Percentiles rank a stretch among this genome's conserved stretches.
phyloP scores from a whole-genome alignment of 1,139 yeast species.

The Yamadazyma membranifaciens region DNA sequence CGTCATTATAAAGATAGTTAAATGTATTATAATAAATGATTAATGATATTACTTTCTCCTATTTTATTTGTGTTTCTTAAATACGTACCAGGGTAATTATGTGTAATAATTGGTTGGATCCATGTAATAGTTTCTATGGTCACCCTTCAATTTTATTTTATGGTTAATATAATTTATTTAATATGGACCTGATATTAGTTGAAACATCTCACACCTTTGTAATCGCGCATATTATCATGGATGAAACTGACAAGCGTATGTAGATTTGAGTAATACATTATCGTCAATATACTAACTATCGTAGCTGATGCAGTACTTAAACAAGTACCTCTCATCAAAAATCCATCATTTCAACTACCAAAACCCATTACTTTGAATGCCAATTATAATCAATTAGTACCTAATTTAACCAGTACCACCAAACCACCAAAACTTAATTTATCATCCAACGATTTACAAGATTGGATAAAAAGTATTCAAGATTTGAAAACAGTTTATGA shows the following conservation, averaged over 20 bases:
- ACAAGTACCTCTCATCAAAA: slow-evolving; percentile 58
- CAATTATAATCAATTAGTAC: slow-evolving; percentile 45
- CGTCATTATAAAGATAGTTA: slow-evolving; percentile 61
- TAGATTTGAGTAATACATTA: slow-evolving; percentile 2
- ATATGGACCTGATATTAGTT: no score
- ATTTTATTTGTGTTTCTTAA: neutral
- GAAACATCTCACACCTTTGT: no score
- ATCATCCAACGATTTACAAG: slow-evolving; percentile 24
- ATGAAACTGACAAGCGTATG: slow-evolving; percentile 22
- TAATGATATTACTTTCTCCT: neutral
- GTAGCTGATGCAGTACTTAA: slow-evolving; percentile 51
- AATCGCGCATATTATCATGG: slow-evolving; percentile 13
- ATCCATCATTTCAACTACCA: slow-evolving; percentile 57
- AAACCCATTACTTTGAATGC: slow-evolving; percentile 55
- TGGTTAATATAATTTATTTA: no score
- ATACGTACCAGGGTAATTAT: no score
- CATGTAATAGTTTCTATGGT: no score
- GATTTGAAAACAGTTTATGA: slow-evolving; percentile 14
- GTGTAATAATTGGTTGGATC: no score
- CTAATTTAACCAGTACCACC: slow-evolving; percentile 31
- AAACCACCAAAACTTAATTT: slow-evolving; percentile 41
- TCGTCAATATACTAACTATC: slow-evolving; percentile 4
- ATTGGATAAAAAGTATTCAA: slow-evolving; percentile 30
- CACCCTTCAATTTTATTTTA: no score
- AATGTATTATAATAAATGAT: slow-evolving; percentile 3